Evolutionary conservation across 1,139 yeast species (phyloP), one percentile per base, ranked within the genome.

Genomic region (Candida sojae): DNA sequence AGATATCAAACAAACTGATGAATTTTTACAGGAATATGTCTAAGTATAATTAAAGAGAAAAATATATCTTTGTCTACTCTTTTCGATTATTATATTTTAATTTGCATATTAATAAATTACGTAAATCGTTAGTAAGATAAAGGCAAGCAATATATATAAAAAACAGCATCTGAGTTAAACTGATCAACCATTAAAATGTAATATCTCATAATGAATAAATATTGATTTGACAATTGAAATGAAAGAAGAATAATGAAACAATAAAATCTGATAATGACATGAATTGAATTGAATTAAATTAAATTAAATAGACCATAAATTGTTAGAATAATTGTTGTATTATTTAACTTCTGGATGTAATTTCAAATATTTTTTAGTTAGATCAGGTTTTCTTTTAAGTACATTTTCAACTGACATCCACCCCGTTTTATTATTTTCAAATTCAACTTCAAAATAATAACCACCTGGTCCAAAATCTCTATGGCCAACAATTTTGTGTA

Each of bases 1-100:
- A 26, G 63, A 65, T 28, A 73, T 81, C 45, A 56, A 53, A 12
- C 68, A 61, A 17, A 75, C 86, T 10, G 74, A 79, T 54, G 65
- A 61, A 13, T 79, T 79, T 79, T 67, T 75, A 57, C 61, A 58
- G 43, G 57, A 55, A 41, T 69, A 57, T 53, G 61, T 63, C 13
- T 43, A 40, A 17, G 21, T 17, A 17, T 17, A 17, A 17, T 17
- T 17, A 17, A 17, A 17, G 21, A 12, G 13, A 23, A 12, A 23
- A 11, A 33, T 23, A 33, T 6, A 11, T 11, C 4, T 32, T 11
- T 33, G 31, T 8, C 8, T 10, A 29, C 31, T 29, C 32, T 30
- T 30, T 6, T 30, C 32, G 32, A 10, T 30, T 30, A 9, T 30
- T 30, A 9, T 30, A 11, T 30, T 30, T 30, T 11, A 30, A n/a